These are phyloP conservation scores for Lycium barbarum DNA, from an alignment of 257 asterid species.

Conservation along the genomic window DNA sequence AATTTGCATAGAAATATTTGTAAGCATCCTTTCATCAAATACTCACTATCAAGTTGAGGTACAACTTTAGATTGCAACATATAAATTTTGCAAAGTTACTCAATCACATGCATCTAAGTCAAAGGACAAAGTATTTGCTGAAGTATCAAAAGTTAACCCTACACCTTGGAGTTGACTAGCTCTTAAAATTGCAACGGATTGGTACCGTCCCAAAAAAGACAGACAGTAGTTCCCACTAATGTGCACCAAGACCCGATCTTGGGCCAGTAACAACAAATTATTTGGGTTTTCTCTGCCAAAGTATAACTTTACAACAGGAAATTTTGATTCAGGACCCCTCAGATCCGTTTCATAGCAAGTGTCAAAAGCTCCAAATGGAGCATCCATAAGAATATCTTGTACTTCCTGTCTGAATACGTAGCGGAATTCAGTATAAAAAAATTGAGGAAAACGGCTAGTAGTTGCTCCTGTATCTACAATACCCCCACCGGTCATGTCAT, in stretches of 20 bases:
- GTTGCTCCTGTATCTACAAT: not conserved
- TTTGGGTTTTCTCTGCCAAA: not conserved
- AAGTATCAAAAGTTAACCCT: constrained; percentile 22
- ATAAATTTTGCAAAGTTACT: not conserved
- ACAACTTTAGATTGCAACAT: not conserved
- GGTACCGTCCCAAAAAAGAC: not conserved
- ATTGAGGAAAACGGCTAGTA: not conserved
- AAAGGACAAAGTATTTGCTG: not conserved
- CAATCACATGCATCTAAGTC: not conserved
- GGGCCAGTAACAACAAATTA: not conserved
- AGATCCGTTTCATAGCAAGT: not conserved
- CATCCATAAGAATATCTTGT: not conserved
- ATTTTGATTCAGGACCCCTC: not conserved
- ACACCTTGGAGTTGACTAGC: not conserved
- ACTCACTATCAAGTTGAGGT: no score
- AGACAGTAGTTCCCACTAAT: not conserved
- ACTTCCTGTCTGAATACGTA: not conserved
- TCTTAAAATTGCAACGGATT: not conserved
- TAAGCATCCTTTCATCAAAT: no score
- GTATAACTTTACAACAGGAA: not conserved
- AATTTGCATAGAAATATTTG: no score
- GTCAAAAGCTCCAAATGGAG: not conserved
- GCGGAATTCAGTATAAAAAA: not conserved
- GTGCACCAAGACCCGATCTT: not conserved
- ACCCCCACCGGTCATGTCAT: not conserved